A percentile compares a stretch with the other conserved stretches of the same genome.
Evolutionary conservation across 2,329 filamentous ascomycete species (phyloP).

Genomic region (Nakataea oryzae): DNA sequence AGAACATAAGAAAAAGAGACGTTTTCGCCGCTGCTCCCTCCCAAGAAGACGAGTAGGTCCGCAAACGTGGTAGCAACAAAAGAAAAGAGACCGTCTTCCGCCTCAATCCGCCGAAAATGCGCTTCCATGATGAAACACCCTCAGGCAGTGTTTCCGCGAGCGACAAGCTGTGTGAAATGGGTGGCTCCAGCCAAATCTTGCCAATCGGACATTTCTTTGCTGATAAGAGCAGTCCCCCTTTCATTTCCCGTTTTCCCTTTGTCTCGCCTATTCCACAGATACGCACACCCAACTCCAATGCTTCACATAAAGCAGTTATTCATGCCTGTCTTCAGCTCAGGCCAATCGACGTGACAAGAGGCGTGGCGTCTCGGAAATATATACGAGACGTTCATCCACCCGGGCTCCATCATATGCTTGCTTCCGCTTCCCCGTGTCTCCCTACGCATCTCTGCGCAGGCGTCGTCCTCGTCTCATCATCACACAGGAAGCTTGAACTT

Average conservation of each 20-base stretch:
- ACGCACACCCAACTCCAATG: background rate
- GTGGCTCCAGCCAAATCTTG: background rate
- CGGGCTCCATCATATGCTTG: background rate
- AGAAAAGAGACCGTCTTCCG: background rate
- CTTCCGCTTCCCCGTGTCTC: background rate
- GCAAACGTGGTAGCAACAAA: background rate
- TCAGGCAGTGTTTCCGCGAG: background rate
- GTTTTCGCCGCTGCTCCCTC: background rate
- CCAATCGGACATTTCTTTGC: background rate
- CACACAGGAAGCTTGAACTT: constrained; percentile 81
- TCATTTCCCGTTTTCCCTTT: background rate
- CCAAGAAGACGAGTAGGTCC: background rate
- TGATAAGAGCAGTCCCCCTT: background rate
- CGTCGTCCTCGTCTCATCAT: constrained; percentile 9
- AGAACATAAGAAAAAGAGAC: background rate
- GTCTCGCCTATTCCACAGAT: background rate
- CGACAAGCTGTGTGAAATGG: background rate
- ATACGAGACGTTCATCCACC: background rate
- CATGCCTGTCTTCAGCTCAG: no score
- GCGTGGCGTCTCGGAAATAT: background rate
- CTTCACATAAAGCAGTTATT: background rate
- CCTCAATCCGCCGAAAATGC: background rate
- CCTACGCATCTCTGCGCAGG: no score
- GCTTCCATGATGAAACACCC: background rate
- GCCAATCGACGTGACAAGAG: background rate